phyloP scores from a whole-genome alignment of 2,329 filamentous ascomycete species.

The Aspergillus clavatus region DNA sequence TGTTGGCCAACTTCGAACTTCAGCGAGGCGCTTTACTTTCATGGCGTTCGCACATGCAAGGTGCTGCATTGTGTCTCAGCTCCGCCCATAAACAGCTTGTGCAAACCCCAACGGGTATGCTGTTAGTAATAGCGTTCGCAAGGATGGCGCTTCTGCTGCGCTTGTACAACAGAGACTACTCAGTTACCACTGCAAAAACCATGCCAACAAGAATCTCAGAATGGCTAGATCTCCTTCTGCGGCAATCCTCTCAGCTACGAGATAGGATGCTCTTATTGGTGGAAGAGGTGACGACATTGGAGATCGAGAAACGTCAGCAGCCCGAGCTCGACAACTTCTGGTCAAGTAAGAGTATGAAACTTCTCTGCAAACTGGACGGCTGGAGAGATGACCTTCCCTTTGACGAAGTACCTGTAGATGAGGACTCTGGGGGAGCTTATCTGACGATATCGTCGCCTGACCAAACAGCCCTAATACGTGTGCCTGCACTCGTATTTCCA shows the following conservation, averaged over 20 bases:
- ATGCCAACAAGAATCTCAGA: conserved; percentile 5
- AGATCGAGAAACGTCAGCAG: conserved; percentile 12
- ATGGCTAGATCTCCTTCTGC: conserved; percentile 7
- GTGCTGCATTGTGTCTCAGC: conserved; percentile 9
- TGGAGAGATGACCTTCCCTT: conserved; percentile 5
- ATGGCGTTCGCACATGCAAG: conserved; percentile 13
- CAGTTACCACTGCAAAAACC: conserved; percentile 8
- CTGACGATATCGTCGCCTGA: conserved; percentile 7
- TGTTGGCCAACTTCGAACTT: conserved; percentile 14
- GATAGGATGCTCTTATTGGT: conserved; percentile 8
- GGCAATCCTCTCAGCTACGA: conserved; percentile 4
- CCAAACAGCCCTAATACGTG: not conserved
- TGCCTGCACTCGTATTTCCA: conserved; percentile 8
- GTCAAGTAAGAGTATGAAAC: conserved; percentile 2
- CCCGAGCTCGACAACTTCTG: conserved; percentile 3
- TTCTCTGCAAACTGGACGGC: conserved; percentile 1
- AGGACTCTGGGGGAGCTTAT: conserved; percentile 2
- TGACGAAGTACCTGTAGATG: conserved; percentile 8
- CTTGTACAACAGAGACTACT: conserved; percentile 12
- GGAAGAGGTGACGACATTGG: conserved; percentile 9
- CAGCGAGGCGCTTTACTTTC: conserved; percentile 8
- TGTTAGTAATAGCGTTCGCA: conserved; percentile 10
- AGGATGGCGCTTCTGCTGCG: conserved; percentile 14
- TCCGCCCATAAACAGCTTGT: conserved; percentile 4
- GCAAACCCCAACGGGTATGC: conserved; percentile 7